A percentile compares a stretch with the other conserved stretches of the same genome.
Conservation (phyloP, 2,329 filamentous ascomycete genomes). For the Phialemoniopsis sp. region DNA sequence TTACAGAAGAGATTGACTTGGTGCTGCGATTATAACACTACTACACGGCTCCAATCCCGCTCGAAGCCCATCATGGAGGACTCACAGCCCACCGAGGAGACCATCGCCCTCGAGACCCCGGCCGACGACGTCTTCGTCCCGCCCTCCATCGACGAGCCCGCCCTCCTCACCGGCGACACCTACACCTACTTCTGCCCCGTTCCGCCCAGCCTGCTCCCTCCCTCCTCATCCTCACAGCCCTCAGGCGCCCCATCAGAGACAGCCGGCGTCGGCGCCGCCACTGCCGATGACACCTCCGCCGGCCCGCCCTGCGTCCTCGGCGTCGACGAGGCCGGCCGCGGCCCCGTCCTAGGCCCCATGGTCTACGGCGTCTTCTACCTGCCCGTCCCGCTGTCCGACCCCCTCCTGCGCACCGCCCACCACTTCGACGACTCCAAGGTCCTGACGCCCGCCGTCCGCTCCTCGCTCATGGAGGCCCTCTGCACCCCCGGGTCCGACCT, state of each 20-base stretch:
- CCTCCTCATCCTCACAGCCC: slow-evolving; percentile 17
- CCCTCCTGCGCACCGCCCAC: slow-evolving; percentile 73
- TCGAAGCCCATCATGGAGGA: too few species aligned
- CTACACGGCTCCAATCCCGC: too few species aligned
- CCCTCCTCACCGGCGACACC: slow-evolving; percentile 60
- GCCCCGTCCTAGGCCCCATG: slow-evolving; percentile 84
- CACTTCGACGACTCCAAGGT: slow-evolving; percentile 96
- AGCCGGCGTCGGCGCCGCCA: neutral
- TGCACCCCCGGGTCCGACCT: slow-evolving; percentile 58
- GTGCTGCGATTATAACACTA: too few species aligned
- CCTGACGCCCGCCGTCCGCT: slow-evolving; percentile 75
- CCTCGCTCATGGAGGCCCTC: slow-evolving; percentile 63
- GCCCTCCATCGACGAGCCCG: slow-evolving; percentile 58
- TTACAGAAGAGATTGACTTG: too few species aligned
- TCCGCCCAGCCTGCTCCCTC: slow-evolving; percentile 53
- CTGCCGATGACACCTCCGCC: slow-evolving; percentile 23
- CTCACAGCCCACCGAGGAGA: slow-evolving; percentile 26
- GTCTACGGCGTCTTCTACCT: slow-evolving; percentile 71
- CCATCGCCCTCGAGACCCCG: slow-evolving; percentile 23
- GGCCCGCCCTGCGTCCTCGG: slow-evolving; percentile 70
- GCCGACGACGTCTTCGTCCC: slow-evolving; percentile 51
- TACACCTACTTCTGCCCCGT: slow-evolving; percentile 70
- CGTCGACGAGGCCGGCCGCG: slow-evolving; percentile 90
- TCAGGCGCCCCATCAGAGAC: slow-evolving; percentile 7
- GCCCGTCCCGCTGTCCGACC: slow-evolving; percentile 65